Evolutionary conservation across 352 stramenopile species (phyloP), one percentile per base, ranked within the genome.

Genomic region (Globisporangium polare): DNA sequence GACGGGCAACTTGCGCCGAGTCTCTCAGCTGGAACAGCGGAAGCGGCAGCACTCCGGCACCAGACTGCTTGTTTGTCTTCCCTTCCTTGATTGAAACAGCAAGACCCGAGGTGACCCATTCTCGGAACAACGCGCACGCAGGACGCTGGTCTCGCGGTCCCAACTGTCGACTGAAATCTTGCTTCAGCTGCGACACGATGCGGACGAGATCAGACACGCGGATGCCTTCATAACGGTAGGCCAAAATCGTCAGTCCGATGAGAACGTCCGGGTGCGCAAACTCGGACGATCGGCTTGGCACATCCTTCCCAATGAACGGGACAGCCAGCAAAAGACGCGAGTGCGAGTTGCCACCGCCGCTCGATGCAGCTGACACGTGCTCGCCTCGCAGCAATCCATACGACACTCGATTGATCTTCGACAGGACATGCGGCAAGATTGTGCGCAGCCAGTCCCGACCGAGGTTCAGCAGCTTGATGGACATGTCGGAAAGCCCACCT

Each of bases 291-390:
- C 97, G 83, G 63, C 92, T 99, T 5, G 98, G 98, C 15, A 99
- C 97, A 75, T 99, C 97, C 71, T 99, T 99, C 26, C 97, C 98
- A 33, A 99, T 95, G 68, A 99, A 99, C 29, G 98, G 98, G 5
- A 99, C 95, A 0, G 98, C 97, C 39, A 99, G 74, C 52, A 99
- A 75, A 39, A 97, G 71, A 39, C 98, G 92, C 46, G 97, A 97
- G n/a, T 97, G 97, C 46, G 98, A 96, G 64, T 98, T 97, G 2
- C 88, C 88, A 54, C 95, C 64, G 65, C 67, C 72, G 78, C 82
- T 58, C 2, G 73, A 63, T 5, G 76, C 68, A 52, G 73, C 66
- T 2, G 72, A 41, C 50, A 86, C 79, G 64, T 92, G 75, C 47
- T 90, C 78, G 62, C 75, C 69, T 73, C 88, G 73, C 18, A 99